These are phyloP conservation scores for Spinacia oleracea DNA, from an alignment of 179 eudicot species.

Conservation along the genomic window DNA sequence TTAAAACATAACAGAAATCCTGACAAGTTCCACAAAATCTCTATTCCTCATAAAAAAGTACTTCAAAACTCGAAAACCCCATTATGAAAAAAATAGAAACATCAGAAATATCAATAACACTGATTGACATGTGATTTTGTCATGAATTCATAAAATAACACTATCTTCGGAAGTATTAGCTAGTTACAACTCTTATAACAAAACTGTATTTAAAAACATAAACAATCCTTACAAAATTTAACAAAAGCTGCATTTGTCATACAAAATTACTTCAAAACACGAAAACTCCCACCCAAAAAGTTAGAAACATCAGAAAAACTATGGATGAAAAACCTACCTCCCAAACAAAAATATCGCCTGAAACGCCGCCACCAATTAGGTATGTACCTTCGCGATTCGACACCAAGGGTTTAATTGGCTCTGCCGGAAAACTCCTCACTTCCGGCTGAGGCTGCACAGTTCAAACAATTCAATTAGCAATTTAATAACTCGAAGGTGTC, in stretches of 20 bases:
- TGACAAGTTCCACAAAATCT: too few species aligned
- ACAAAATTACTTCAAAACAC: background rate
- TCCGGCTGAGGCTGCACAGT: conserved; percentile 74
- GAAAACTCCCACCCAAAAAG: background rate
- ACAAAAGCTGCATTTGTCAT: background rate
- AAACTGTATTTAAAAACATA: background rate
- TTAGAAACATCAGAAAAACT: background rate
- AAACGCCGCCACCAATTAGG: conserved; percentile 72
- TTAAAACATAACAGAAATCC: too few species aligned
- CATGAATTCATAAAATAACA: background rate
- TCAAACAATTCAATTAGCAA: background rate
- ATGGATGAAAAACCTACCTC: conserved; percentile 44
- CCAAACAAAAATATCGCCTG: conserved; percentile 83
- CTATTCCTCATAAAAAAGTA: background rate
- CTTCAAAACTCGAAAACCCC: background rate
- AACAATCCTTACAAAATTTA: too few species aligned
- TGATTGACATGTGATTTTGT: too few species aligned
- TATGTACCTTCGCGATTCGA: conserved; percentile 70
- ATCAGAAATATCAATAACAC: background rate
- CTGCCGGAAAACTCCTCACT: conserved; percentile 81
- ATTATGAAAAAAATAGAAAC: too few species aligned
- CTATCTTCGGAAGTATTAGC: background rate
- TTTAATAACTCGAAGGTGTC: background rate
- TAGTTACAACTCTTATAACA: background rate
- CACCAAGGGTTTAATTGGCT: conserved; percentile 67